A percentile compares a stretch with the other conserved stretches of the same genome.
Evolutionary conservation across 805 yeast genomes (phyloP).

Genomic region (Huiozyma sinensis): DNA sequence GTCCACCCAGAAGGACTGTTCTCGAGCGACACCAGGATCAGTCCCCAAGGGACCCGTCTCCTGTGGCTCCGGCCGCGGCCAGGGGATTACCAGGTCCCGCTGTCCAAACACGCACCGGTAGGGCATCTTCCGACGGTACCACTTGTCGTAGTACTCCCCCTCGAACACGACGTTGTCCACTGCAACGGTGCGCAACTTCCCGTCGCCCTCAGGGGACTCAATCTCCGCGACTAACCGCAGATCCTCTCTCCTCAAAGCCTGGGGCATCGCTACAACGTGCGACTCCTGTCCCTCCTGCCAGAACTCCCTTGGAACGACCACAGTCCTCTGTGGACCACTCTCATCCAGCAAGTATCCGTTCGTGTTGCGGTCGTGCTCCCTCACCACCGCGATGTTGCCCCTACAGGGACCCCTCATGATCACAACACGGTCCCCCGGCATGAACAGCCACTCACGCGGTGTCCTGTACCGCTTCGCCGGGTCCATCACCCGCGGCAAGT

Average conservation of each 20-base stretch:
- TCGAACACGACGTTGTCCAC: conserved; percentile 61
- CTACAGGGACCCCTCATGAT: conserved; percentile 57
- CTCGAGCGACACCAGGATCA: conserved; percentile 43
- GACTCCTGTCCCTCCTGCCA: conserved; percentile 67
- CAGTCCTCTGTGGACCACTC: conserved; percentile 51
- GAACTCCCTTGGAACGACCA: conserved; percentile 58
- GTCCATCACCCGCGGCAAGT: conserved; percentile 22
- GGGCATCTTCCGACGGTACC: conserved; percentile 64
- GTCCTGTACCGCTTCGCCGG: conserved; percentile 29
- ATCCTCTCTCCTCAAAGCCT: conserved; percentile 45
- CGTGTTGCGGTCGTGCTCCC: conserved; percentile 45
- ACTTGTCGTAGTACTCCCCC: conserved; percentile 64
- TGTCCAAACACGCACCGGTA: conserved; percentile 66
- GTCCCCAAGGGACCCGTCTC: conserved; percentile 56
- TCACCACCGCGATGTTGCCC: conserved; percentile 65
- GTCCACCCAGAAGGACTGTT: conserved; percentile 65
- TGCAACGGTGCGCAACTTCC: conserved; percentile 58
- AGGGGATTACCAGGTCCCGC: conserved; percentile 65
- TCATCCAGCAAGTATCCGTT: conserved; percentile 58
- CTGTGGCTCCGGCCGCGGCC: conserved; percentile 63
- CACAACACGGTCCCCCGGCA: conserved; percentile 71
- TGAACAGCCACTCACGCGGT: conserved; percentile 46
- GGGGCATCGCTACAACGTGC: conserved; percentile 63
- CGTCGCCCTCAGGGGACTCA: conserved; percentile 45
- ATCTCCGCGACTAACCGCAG: conserved; percentile 72